Conservation (phyloP, 1,139 yeast species). For the Geotrichum candidum region DNA sequence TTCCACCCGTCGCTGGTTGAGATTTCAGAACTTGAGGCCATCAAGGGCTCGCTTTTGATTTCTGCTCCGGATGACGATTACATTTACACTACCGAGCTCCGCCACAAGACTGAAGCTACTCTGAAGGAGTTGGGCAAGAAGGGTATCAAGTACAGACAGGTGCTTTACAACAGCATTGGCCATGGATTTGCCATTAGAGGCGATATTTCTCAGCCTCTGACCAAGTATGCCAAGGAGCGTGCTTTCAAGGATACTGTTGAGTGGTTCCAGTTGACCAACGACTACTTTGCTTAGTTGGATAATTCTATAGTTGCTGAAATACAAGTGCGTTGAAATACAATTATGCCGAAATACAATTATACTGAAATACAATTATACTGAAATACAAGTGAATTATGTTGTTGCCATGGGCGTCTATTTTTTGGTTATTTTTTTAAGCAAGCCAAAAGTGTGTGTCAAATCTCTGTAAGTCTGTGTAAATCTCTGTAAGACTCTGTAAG, state of each 20-base stretch:
- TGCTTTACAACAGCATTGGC: slow-evolving; percentile 51
- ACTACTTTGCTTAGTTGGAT: background rate
- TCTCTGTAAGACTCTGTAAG: background rate
- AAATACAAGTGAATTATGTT: too few species aligned
- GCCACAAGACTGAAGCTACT: slow-evolving; percentile 54
- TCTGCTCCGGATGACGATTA: slow-evolving; percentile 68
- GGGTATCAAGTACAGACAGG: slow-evolving; percentile 48
- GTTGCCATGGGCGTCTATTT: too few species aligned
- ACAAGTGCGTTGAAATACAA: background rate
- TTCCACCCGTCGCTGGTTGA: slow-evolving; percentile 77
- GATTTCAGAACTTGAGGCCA: slow-evolving; percentile 54
- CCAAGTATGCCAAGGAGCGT: slow-evolving; percentile 66
- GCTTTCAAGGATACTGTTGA: slow-evolving; percentile 52
- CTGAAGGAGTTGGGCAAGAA: slow-evolving; percentile 38
- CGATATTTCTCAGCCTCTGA: slow-evolving; percentile 50
- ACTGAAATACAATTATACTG: too few species aligned
- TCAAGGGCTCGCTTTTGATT: slow-evolving; percentile 58
- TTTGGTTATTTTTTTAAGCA: too few species aligned
- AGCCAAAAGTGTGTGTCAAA: too few species aligned
- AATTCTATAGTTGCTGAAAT: background rate
- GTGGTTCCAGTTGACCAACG: slow-evolving; percentile 40
- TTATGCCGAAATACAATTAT: too few species aligned
- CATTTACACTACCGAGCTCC: slow-evolving; percentile 55
- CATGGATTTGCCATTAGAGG: slow-evolving; percentile 83
- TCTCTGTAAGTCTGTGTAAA: too few species aligned